Percentiles rank a stretch among this genome's conserved stretches.
Conservation (phyloP, 2,329 filamentous ascomycete species). For the Colletotrichum tanaceti region DNA sequence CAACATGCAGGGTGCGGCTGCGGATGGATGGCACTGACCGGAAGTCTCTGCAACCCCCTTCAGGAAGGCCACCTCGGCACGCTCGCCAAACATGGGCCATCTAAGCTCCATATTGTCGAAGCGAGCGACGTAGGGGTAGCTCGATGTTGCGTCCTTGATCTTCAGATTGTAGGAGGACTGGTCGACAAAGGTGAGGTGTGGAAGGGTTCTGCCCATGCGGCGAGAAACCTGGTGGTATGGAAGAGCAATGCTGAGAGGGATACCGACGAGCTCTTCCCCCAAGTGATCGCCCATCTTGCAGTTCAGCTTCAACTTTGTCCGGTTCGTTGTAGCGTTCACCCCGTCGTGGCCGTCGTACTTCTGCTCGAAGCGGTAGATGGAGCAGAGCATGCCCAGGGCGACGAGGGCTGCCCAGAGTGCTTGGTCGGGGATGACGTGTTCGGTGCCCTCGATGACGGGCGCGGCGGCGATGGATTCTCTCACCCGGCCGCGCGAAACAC, state of each 20-base stretch:
- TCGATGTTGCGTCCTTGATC: constrained; percentile 60
- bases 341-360: constrained; percentile 64
- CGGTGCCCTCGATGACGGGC: constrained; percentile 60
- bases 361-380: constrained; percentile 65
- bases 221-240: constrained; percentile 63
- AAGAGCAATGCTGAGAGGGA: constrained; percentile 61
- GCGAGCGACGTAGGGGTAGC: constrained; percentile 61
- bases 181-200: constrained; percentile 64
- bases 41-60: constrained; percentile 62
- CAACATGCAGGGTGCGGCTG: no score
- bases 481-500: constrained; percentile 60
- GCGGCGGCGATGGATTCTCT: constrained; percentile 61
- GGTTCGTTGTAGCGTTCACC: constrained; percentile 50
- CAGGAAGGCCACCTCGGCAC: constrained; percentile 62
- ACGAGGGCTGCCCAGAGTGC: constrained; percentile 66
- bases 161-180: constrained; percentile 66
- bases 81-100: constrained; percentile 66
- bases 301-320: constrained; percentile 49
- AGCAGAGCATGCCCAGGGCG: constrained; percentile 63
- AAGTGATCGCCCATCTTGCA: constrained; percentile 61
- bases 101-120: constrained; percentile 66
- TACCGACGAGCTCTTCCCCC: constrained; percentile 61
- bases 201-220: constrained; percentile 62
- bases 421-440: constrained; percentile 61
- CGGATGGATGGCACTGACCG: constrained; percentile 45